Evolutionary conservation across 257 asterid species (phyloP).

Genomic region (Solanum bulbocastanum): DNA sequence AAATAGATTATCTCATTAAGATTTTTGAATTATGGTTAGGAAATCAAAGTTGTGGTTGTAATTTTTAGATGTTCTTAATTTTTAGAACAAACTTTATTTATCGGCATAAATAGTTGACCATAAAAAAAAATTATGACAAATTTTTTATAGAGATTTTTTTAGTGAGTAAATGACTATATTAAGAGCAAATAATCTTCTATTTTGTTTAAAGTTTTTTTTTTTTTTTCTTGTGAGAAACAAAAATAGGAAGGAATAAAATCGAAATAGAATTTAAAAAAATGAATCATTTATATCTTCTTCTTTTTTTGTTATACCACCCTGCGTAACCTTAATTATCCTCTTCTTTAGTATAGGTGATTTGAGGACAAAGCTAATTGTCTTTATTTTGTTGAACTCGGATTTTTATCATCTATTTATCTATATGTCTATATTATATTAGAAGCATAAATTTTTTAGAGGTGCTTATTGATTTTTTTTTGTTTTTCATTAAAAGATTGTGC

Average conservation of each 20-base stretch:
- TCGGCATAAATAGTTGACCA: background rate
- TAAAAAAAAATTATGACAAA: background rate
- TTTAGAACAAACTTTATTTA: background rate
- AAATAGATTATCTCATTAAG: background rate
- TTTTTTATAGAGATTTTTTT: background rate
- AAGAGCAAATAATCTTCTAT: background rate
- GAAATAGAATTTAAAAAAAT: no score
- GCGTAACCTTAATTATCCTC: background rate
- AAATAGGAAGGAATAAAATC: background rate
- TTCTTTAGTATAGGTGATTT: background rate
- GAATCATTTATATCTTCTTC: background rate
- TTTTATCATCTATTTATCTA: no score
- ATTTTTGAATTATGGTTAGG: background rate
- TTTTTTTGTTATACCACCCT: background rate
- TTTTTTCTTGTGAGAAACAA: background rate
- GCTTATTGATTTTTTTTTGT: no score
- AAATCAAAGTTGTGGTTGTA: background rate
- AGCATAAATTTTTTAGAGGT: no score
- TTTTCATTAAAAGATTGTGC: background rate
- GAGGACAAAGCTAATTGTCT: background rate
- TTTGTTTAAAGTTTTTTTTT: no score
- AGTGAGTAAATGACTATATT: background rate
- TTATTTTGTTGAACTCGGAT: background rate
- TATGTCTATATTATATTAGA: no score
- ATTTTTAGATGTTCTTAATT: no score